phyloP scores from a whole-genome alignment of 1,284 basidiomycete species.

The Moesziomyces parantarcticus region DNA sequence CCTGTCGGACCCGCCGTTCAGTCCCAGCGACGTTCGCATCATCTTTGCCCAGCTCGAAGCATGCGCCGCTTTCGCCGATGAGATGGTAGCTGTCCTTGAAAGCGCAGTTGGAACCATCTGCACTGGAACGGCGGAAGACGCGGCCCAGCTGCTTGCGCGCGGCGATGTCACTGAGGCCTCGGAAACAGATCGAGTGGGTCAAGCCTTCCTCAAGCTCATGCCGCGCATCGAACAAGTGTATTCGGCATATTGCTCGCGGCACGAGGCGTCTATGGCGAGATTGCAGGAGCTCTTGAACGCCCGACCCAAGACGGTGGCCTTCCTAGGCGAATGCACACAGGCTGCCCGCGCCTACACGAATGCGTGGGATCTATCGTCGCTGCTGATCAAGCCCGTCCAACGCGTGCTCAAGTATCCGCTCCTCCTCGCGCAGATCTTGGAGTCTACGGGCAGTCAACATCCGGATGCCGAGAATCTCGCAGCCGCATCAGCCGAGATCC shows the following conservation, averaged over 20 bases:
- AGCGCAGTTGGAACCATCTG: slow-evolving; percentile 61
- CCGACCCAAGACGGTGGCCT: slow-evolving; percentile 58
- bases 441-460: slow-evolving; percentile 77
- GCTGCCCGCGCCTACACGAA: slow-evolving; percentile 72
- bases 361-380: slow-evolving; percentile 91
- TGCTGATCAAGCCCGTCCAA: slow-evolving; percentile 77
- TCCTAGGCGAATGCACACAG: slow-evolving; percentile 67
- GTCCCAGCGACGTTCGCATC: slow-evolving; percentile 76
- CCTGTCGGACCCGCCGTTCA: slow-evolving; percentile 71
- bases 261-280: slow-evolving; percentile 80
- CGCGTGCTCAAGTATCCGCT: slow-evolving; percentile 81
- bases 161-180: slow-evolving; percentile 23
- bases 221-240: slow-evolving; percentile 82
- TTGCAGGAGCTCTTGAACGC: slow-evolving; percentile 63
- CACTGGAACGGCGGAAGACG: slow-evolving; percentile 35
- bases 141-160: slow-evolving; percentile 21
- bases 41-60: slow-evolving; percentile 84
- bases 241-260: slow-evolving; percentile 85
- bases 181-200: slow-evolving; percentile 76
- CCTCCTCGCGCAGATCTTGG: slow-evolving; percentile 78
- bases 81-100: slow-evolving; percentile 72
- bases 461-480: slow-evolving; percentile 78
- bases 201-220: slow-evolving; percentile 80
- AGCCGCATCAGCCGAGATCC: slow-evolving; percentile 77
- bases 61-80: slow-evolving; percentile 78